Evolutionary conservation across 2,329 filamentous ascomycete species (phyloP).

Genomic region (Alternaria arbusti): DNA sequence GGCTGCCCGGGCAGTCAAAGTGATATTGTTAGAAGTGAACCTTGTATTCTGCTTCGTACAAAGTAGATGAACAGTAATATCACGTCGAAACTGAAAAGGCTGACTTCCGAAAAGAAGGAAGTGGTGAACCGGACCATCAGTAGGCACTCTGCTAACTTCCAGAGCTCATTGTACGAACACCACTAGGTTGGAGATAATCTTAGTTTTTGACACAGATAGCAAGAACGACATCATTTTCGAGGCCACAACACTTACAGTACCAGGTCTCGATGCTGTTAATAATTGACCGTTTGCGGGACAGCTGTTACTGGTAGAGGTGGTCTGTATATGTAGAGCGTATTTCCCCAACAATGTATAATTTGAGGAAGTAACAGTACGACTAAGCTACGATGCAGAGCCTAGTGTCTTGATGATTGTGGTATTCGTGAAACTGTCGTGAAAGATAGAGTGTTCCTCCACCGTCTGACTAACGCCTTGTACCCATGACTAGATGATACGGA

Average conservation of each 20-base stretch:
- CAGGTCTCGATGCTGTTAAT: fast-evolving
- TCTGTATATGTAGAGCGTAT: not conserved
- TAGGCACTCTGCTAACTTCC: not conserved
- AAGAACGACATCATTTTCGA: fast-evolving
- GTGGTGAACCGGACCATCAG: fast-evolving
- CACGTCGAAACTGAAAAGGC: fast-evolving
- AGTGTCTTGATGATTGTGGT: not conserved
- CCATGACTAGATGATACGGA: not conserved
- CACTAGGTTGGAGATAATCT: fast-evolving
- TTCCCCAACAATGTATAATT: too few relatives aligned
- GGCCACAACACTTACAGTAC: too few relatives aligned
- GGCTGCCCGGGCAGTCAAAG: not conserved
- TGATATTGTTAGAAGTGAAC: not conserved
- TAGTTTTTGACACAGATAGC: not conserved
- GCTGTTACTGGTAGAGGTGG: not conserved
- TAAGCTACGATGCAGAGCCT: not conserved
- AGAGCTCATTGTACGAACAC: not conserved
- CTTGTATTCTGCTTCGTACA: fast-evolving
- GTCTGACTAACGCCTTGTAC: not conserved
- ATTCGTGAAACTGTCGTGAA: not conserved
- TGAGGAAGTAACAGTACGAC: too few relatives aligned
- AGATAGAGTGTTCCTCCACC: not conserved
- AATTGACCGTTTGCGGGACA: not conserved
- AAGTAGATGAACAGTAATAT: not conserved
- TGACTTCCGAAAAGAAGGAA: fast-evolving